Evolutionary conservation across 1,284 basidiomycete species (phyloP).

Genomic region (Leccinum subspadiceum): DNA sequence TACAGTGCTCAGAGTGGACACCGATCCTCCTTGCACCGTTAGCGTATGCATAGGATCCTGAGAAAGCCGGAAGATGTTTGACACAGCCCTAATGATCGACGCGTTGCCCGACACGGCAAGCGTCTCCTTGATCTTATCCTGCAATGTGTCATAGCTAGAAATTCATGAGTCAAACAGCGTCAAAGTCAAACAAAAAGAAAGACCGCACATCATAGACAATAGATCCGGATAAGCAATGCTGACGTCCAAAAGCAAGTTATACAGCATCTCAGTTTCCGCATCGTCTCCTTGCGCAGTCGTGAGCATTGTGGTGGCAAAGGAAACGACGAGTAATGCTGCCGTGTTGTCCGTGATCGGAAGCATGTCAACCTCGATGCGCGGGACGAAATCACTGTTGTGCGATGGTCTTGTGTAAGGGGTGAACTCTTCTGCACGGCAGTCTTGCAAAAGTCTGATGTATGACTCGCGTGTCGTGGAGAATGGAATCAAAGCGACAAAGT

Average conservation of each 20-base stretch:
- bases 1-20: slow-evolving; percentile 62
- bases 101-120: slow-evolving; percentile 75
- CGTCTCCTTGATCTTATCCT: slow-evolving; percentile 76
- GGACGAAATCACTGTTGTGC: slow-evolving; percentile 51
- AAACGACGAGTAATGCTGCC: slow-evolving; percentile 70
- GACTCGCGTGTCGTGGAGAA: slow-evolving; percentile 55
- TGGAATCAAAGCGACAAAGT: slow-evolving; percentile 79
- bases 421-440: slow-evolving; percentile 55
- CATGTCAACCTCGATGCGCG: slow-evolving; percentile 54
- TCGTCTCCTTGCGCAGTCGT: slow-evolving; percentile 79
- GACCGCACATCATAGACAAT: slow-evolving; percentile 69
- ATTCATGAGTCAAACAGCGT: slow-evolving; percentile 11
- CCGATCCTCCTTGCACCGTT: slow-evolving; percentile 46
- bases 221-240: slow-evolving; percentile 70
- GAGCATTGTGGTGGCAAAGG: slow-evolving; percentile 77
- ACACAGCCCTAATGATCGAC: slow-evolving; percentile 67
- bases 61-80: slow-evolving; percentile 71
- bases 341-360: slow-evolving; percentile 66
- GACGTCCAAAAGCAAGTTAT: slow-evolving; percentile 75
- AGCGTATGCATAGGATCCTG: slow-evolving; percentile 50
- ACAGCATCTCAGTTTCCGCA: slow-evolving; percentile 79
- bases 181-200: slow-evolving; percentile 7
- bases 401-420: slow-evolving; percentile 37
- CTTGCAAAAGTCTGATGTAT: slow-evolving; percentile 60
- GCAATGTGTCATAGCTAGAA: slow-evolving; percentile 71